These are phyloP conservation scores for Dipteronia sinensis DNA, from an alignment of 345 rosid genomes.

Conservation along the genomic window DNA sequence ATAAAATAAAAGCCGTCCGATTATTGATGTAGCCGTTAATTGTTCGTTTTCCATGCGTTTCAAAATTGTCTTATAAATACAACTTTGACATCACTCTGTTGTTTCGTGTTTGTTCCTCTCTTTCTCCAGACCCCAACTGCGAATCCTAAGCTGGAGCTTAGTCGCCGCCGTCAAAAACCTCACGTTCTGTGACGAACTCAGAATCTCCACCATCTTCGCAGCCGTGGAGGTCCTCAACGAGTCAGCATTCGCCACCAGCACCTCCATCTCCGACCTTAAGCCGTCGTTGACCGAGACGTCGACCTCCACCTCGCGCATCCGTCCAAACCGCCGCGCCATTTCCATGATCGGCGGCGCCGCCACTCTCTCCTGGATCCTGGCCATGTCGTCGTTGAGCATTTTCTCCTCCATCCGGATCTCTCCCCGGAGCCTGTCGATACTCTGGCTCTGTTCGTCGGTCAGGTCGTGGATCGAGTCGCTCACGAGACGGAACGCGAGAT, in stretches of 20 bases:
- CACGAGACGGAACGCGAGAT: slow-evolving; percentile 33
- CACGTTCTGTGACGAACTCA: slow-evolving; percentile 46
- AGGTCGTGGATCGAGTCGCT: slow-evolving; percentile 32
- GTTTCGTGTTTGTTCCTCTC: background rate
- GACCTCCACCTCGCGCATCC: slow-evolving; percentile 1
- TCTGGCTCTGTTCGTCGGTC: slow-evolving; percentile 33
- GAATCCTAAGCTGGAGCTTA: slow-evolving; percentile 31
- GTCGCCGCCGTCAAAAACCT: slow-evolving; percentile 35
- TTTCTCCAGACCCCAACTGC: slow-evolving; percentile 36
- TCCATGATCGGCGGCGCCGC: slow-evolving; percentile 35
- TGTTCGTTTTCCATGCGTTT: background rate
- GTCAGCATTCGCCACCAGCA: slow-evolving; percentile 39
- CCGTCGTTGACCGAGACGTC: slow-evolving; percentile 7
- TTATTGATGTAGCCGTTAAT: background rate
- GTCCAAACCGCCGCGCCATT: slow-evolving; percentile 14
- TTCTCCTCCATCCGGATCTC: slow-evolving; percentile 39
- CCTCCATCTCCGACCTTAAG: slow-evolving; percentile 29
- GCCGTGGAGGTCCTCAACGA: slow-evolving; percentile 34
- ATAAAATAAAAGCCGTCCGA: background rate
- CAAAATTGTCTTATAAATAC: background rate
- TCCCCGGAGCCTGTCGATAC: slow-evolving; percentile 23
- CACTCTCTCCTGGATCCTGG: slow-evolving; percentile 46
- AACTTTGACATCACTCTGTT: too few species aligned
- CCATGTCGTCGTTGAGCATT: slow-evolving; percentile 38
- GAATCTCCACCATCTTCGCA: slow-evolving; percentile 34